Evolutionary conservation across 164 flowering plant species (phyloP), one percentile per base, ranked within the genome.

Genomic region (Nelumbo lutea): DNA sequence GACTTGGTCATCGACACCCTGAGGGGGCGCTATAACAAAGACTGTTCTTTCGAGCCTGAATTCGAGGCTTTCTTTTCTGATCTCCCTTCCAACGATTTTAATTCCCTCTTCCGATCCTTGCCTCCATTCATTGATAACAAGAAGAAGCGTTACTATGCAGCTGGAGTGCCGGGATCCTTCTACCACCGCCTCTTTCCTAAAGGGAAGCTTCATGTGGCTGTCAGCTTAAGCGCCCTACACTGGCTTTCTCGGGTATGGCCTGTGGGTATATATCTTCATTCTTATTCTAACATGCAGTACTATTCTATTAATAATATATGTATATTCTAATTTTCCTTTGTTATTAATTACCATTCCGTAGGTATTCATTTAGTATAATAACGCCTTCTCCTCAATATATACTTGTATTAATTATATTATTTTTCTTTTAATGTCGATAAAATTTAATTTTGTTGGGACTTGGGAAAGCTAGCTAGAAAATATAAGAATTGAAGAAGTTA

Each of bases 81-180:
- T 66, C 82, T 79, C 42, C 82, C 82, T 13, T 81, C 84, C 1
- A 81, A 81, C 39, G 84, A 81, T 55, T 81, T 81, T 76, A 81
- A 81, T 65, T 72, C 75, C 8, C 74, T 81, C 11, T 81, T 81
- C 57, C 70, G 68, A 6, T 74, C 75, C 2, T 60, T 81, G 43
- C 68, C 73, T 2, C 53, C 67, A 2, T 50, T 69, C 9, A 10
- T 45, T 11, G 73, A 67, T 15, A 55, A 42, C 53, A 57, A 64
- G 48, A 62, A 69, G 46, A 70, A 55, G 44, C 64, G 64, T 42
- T 81, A 75, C 46, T 81, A 61, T 53, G 76, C 78, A 1, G 79
- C 78, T 0, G 83, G 83, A 5, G 79, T 81, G 14, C 78, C 81
- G 0, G 81, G 81, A 3, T 81, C 83, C 1, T 81, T 78, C 68